These are phyloP conservation scores for Colletotrichum sp. DNA, from an alignment of 2,329 filamentous ascomycete species.

Conservation along the genomic window DNA sequence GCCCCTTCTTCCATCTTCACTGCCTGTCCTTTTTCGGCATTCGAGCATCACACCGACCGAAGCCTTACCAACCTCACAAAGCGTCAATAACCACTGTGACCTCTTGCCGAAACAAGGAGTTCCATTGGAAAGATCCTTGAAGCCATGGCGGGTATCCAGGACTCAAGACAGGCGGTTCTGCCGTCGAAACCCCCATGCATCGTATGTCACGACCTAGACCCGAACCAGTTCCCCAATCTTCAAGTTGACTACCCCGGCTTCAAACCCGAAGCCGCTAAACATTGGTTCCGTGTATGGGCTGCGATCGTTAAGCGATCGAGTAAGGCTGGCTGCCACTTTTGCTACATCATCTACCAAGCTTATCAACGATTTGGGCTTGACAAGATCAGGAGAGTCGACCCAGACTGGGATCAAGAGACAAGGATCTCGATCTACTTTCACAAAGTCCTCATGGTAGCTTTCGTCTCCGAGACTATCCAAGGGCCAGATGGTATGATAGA, in stretches of 20 bases:
- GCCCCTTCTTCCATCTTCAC: fast-evolving
- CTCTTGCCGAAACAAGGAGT: background rate
- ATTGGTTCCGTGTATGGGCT: background rate
- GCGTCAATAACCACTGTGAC: background rate
- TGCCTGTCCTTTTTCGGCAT: background rate
- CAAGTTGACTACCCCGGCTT: background rate
- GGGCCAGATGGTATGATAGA: background rate
- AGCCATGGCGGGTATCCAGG: background rate
- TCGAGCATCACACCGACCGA: background rate
- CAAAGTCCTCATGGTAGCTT: background rate
- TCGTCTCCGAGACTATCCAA: background rate
- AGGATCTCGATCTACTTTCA: background rate
- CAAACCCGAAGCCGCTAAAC: background rate
- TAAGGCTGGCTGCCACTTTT: constrained; percentile 3
- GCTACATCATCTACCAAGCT: background rate
- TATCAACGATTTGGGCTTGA: background rate
- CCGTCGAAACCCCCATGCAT: background rate
- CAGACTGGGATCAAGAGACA: background rate
- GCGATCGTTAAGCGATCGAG: background rate
- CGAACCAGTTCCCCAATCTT: background rate
- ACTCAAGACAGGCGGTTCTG: fast-evolving
- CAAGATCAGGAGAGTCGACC: background rate
- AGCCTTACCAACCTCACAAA: background rate
- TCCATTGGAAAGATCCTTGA: fast-evolving
- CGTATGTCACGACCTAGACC: background rate